A percentile compares a stretch with the other conserved stretches of the same genome.
Evolutionary conservation across 176 grass and related monocot genomes (phyloP).

Genomic region (Aegilops umbellulata): DNA sequence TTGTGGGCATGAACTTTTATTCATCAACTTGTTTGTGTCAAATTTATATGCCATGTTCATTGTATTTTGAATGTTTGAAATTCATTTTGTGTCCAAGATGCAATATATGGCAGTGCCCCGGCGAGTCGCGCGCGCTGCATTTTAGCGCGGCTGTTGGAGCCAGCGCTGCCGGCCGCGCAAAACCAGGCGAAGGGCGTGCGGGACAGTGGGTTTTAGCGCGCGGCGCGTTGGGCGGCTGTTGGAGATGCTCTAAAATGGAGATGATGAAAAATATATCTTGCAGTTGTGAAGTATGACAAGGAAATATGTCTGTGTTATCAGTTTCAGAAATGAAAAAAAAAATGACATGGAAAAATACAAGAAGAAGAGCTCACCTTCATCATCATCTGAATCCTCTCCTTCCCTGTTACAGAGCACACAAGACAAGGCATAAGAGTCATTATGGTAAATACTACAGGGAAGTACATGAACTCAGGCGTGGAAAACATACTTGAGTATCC

Average conservation of each 20-base stretch:
- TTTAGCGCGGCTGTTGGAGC: no score
- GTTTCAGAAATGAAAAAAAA: background rate
- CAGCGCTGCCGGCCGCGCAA: no score
- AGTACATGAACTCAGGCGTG: background rate
- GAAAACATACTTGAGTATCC: conserved; percentile 1
- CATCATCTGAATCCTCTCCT: background rate
- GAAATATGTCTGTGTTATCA: background rate
- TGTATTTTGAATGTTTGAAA: no score
- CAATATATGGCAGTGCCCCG: no score
- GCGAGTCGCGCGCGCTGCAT: no score
- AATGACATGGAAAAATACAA: background rate
- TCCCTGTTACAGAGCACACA: background rate
- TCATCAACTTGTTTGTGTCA: no score
- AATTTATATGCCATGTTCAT: no score
- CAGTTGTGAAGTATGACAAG: background rate
- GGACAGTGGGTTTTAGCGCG: no score
- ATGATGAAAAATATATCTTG: background rate
- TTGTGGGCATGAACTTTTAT: no score
- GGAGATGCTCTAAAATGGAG: background rate
- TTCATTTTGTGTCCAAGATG: no score
- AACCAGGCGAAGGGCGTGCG: no score
- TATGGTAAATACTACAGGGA: background rate
- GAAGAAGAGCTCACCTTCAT: background rate
- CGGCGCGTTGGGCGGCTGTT: no score
- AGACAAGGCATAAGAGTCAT: background rate